phyloP scores from a whole-genome alignment of 139 green algal genomes.

The Edaphochlamys debaryana region DNA sequence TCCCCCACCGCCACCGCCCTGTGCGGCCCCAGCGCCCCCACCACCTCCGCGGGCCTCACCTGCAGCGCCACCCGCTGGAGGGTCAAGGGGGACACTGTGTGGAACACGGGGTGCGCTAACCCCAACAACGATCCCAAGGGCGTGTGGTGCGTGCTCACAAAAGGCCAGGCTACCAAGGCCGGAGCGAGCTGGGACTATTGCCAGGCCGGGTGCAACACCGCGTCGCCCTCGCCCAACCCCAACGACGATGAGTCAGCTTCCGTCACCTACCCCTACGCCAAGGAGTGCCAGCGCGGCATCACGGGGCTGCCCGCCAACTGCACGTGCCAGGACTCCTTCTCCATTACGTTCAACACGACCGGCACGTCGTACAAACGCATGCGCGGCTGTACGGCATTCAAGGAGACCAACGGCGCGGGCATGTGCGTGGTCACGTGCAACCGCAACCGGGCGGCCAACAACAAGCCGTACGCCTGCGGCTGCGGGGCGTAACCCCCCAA shows the following conservation, averaged over 20 bases:
- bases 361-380: neutral
- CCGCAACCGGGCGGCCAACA: neutral
- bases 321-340: neutral
- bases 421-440: neutral
- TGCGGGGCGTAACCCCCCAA: neutral
- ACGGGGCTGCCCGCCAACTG: neutral
- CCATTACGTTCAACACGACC: neutral
- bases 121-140: conserved; percentile 16
- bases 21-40: neutral
- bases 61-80: neutral
- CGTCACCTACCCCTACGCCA: neutral
- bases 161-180: too few species aligned
- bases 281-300: neutral
- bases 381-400: neutral
- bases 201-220: neutral
- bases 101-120: conserved; percentile 18
- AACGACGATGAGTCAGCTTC: too few species aligned
- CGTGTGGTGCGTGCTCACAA: neutral
- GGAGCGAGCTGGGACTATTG: conserved; percentile 25
- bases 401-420: conserved; percentile 1
- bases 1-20: too few species aligned
- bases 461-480: neutral
- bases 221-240: neutral
- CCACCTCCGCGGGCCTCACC: neutral
- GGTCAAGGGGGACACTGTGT: neutral